These are phyloP conservation scores for Coemansia biformis DNA, from an alignment of 192 early-diverging fungal species.

Conservation along the genomic window DNA sequence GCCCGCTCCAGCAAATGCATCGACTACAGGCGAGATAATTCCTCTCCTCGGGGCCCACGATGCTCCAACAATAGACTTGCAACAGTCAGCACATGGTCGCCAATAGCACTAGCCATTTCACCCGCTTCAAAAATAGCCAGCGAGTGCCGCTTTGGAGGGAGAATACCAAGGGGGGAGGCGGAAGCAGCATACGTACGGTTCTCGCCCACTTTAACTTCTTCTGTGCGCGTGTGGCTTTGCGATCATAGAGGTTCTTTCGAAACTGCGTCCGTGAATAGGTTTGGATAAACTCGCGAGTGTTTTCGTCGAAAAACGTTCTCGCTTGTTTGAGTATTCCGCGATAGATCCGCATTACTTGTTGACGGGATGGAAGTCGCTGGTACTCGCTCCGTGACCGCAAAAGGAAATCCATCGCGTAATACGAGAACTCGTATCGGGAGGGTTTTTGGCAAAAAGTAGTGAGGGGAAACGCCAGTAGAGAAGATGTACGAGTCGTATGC, in stretches of 20 bases:
- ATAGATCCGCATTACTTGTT: conserved; percentile 18
- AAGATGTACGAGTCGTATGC: too few relatives aligned
- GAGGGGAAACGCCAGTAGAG: too few relatives aligned
- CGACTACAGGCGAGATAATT: too few relatives aligned
- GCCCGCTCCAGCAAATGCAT: conserved; percentile 31
- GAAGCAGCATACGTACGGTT: conserved; percentile 9
- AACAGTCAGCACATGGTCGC: too few relatives aligned
- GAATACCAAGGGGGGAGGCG: too few relatives aligned
- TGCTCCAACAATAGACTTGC: too few relatives aligned
- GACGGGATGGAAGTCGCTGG: neutral
- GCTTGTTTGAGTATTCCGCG: conserved; percentile 37
- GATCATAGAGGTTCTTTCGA: conserved; percentile 20
- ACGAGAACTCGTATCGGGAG: too few relatives aligned
- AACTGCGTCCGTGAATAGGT: conserved; percentile 26
- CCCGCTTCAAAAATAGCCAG: too few relatives aligned
- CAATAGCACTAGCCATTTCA: too few relatives aligned
- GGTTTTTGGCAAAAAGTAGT: too few relatives aligned
- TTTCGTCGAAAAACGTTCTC: conserved; percentile 39
- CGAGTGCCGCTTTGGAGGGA: too few relatives aligned
- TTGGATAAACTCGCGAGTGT: conserved; percentile 30
- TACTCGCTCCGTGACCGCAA: conserved; percentile 5
- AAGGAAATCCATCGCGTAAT: conserved; percentile 42
- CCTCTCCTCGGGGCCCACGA: too few relatives aligned
- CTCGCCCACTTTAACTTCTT: conserved; percentile 19
- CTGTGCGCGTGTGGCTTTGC: conserved; percentile 4